These are phyloP conservation scores for Acacia concinna DNA, from an alignment of 331 rosid species.

Conservation along the genomic window DNA sequence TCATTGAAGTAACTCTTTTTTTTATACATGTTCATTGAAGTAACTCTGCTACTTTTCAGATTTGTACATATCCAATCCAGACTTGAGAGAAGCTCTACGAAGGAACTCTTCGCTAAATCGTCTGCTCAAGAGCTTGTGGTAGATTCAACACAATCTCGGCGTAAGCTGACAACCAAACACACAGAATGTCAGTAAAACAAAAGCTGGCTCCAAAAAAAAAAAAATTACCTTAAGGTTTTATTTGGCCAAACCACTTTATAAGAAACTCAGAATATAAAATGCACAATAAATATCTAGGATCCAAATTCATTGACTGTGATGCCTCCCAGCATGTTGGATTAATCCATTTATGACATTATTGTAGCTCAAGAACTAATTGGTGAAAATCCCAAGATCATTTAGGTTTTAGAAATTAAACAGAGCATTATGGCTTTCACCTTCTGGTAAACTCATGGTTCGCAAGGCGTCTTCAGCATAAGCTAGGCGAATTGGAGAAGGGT, in stretches of 20 bases:
- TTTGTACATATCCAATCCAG: constrained; percentile 48
- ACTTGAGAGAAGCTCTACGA: constrained; percentile 21
- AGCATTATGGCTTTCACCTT: constrained; percentile 52
- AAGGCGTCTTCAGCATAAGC: constrained; percentile 91
- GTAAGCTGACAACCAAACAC: constrained; percentile 57
- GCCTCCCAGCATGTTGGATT: neutral
- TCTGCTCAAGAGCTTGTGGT: constrained; percentile 68
- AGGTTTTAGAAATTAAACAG: constrained; percentile 24
- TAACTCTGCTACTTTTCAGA: constrained; percentile 12
- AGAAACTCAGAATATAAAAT: neutral
- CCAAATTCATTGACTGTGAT: neutral
- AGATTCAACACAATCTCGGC: constrained; percentile 91
- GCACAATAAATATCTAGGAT: neutral
- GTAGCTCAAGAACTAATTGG: neutral
- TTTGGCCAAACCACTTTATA: neutral
- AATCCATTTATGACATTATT: neutral
- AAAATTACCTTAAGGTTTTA: neutral
- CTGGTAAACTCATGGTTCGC: constrained; percentile 78
- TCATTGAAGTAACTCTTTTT: neutral
- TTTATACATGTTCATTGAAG: constrained; percentile 3
- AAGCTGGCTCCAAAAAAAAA: neutral
- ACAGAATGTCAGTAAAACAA: constrained; percentile 10
- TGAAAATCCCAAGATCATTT: neutral
- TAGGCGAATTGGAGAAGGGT: constrained; percentile 60
- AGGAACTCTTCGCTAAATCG: constrained; percentile 42